Conservation (phyloP, 2,329 filamentous ascomycete genomes). For the Botrytis medusae region DNA sequence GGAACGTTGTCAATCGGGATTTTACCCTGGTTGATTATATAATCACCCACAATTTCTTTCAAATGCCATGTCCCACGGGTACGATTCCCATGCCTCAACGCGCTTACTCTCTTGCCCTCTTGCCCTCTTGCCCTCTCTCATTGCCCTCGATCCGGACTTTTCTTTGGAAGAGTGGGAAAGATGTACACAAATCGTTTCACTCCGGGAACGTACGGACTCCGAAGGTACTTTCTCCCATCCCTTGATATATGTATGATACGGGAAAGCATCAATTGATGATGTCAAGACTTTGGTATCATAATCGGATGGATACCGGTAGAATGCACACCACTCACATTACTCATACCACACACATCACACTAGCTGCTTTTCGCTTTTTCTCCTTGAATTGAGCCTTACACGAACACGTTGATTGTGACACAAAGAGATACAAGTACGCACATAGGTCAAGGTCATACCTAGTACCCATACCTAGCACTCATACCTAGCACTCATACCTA, state of each 20-base stretch:
- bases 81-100: background rate
- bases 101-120: background rate
- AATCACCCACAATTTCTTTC: background rate
- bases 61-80: background rate
- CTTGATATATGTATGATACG: background rate
- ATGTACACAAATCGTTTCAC: background rate
- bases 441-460: background rate
- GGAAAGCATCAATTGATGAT: background rate
- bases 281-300: background rate
- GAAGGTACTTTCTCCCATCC: background rate
- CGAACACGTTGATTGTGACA: background rate
- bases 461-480: too few species aligned
- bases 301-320: background rate
- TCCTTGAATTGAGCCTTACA: background rate
- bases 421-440: background rate
- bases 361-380: background rate
- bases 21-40: slow-evolving; percentile 1
- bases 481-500: too few species aligned
- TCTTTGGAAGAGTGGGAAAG: background rate
- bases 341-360: too few species aligned
- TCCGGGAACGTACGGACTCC: background rate
- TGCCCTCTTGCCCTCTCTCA: background rate
- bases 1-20: background rate
- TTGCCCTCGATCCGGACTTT: background rate
- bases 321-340: too few species aligned